Base-by-base conservation (phyloP, 2,329 filamentous ascomycete genomes). In the Ascochyta clinopodiicola region DNA sequence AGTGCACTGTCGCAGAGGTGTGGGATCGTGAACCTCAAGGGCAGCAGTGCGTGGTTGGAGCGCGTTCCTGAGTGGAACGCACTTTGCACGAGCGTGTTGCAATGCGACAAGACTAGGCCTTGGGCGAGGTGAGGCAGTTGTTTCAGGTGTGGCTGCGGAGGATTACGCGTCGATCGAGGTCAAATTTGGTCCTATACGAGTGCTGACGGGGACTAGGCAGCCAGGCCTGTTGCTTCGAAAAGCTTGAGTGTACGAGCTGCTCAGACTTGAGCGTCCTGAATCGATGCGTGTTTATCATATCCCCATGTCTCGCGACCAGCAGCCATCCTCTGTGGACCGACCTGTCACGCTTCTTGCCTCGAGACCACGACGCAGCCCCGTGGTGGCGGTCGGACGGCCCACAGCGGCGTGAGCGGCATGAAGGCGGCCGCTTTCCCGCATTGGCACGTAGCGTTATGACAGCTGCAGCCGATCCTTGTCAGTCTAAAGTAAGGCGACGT, bases 181-280 rank as follows among this genome's bases (percentile, higher is more conserved):
- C 46, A 59, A 56, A 46, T 50, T 45, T 59, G 53, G 52, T 45
- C 35, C 43, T 49, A 56, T 53, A 59, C 56, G 56, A 59, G 39
- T 32, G 38, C 44, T 50, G 48, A 56, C 44, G 44, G 40, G 44
- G 40, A 25, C 52, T 35, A 50, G 37, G 29, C 40, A 42, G 22
- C 22, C 37, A 37, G 31, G 19, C 29, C 38, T 31, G 21, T 21
- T 24, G 24, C 19, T 6, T 34, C 36, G 40, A 17, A 22, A 45
- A 43, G 43, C 51, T 36, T 48, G 50, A 24, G 10, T 42, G 22
- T 25, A 32, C 29, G 22, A 21, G 17, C 4, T 31, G 40, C 31
- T 15, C 17, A 15, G 29, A 32, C 15, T 29, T 27, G 15, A 27
- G 8, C 17, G 10, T 19, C 7, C 7, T 19, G 5, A 4, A 10